Percentiles rank a stretch among this genome's conserved stretches.
Conservation (phyloP, 2,329 filamentous ascomycete genomes). For the Aureobasidium sp. region DNA sequence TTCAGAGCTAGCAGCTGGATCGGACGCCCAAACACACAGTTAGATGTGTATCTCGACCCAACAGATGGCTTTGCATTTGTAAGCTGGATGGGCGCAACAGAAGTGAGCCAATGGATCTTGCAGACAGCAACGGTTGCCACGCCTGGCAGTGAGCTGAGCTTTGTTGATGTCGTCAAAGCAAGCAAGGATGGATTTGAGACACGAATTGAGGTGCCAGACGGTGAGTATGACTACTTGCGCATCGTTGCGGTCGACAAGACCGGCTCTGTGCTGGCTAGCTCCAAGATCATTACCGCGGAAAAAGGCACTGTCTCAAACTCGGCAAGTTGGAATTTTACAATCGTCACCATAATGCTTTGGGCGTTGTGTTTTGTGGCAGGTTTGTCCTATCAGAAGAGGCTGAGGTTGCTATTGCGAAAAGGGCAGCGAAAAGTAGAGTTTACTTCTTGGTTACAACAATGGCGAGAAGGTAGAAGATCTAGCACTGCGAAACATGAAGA, state of each 20-base stretch:
- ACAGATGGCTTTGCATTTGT: conserved; percentile 22
- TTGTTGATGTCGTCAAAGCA: conserved; percentile 21
- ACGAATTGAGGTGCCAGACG: conserved; percentile 17
- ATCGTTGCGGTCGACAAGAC: conserved; percentile 22
- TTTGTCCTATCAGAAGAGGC: neutral
- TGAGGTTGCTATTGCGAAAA: neutral
- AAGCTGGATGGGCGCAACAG: conserved; percentile 20
- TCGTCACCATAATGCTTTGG: neutral
- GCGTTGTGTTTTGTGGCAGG: neutral
- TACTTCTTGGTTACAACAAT: neutral
- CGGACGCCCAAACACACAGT: conserved; percentile 6
- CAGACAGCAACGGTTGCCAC: conserved; percentile 4
- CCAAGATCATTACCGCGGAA: neutral
- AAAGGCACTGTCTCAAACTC: neutral
- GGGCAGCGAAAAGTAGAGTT: neutral
- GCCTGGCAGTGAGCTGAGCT: neutral
- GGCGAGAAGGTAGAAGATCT: neutral
- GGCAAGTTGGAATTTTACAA: neutral
- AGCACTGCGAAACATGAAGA: neutral
- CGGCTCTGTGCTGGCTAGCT: conserved; percentile 17
- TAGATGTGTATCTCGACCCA: conserved; percentile 31
- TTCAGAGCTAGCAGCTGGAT: conserved; percentile 33
- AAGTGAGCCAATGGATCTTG: conserved; percentile 17
- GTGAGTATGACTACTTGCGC: neutral
- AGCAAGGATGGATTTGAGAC: conserved; percentile 19